These are phyloP conservation scores for Phellinidium pouzarii DNA, from an alignment of 1,284 basidiomycete genomes.

Conservation along the genomic window DNA sequence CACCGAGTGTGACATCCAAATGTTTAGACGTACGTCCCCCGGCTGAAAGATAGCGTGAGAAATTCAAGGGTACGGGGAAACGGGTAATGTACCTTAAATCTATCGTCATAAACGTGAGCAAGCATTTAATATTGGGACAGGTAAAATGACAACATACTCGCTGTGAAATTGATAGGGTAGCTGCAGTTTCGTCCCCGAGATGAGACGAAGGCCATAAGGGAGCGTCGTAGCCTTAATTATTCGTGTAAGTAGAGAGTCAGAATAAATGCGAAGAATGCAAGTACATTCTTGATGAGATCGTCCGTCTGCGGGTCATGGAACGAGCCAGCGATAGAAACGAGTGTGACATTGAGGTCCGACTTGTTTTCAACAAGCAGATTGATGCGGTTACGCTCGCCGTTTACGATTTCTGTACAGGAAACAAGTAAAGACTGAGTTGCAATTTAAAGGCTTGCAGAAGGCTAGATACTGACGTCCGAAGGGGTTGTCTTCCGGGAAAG, in stretches of 20 bases:
- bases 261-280: constrained; percentile 16
- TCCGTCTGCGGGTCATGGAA: constrained; percentile 65
- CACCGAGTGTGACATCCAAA: constrained; percentile 71
- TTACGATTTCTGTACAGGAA: constrained; percentile 63
- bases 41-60: constrained; percentile 37
- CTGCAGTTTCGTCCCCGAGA: constrained; percentile 59
- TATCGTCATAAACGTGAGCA: constrained; percentile 28
- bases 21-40: constrained; percentile 69
- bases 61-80: constrained; percentile 1
- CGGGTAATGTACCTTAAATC: constrained; percentile 51
- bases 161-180: constrained; percentile 76
- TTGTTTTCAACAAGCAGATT: constrained; percentile 68
- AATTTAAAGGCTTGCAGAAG: neutral
- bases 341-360: constrained; percentile 68
- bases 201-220: constrained; percentile 53
- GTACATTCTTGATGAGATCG: constrained; percentile 67
- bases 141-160: constrained; percentile 65
- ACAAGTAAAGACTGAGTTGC: neutral
- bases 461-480: constrained; percentile 63
- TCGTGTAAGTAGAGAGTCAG: neutral
- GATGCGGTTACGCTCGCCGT: constrained; percentile 77
- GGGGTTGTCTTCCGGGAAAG: constrained; percentile 71
- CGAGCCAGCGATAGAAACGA: constrained; percentile 65
- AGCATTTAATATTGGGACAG: constrained; percentile 10
- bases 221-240: constrained; percentile 53